Percentiles rank a stretch among this genome's conserved stretches.
Evolutionary conservation across 768 basidiomycete genomes (phyloP).

Genomic region (Tulasnella calospora): DNA sequence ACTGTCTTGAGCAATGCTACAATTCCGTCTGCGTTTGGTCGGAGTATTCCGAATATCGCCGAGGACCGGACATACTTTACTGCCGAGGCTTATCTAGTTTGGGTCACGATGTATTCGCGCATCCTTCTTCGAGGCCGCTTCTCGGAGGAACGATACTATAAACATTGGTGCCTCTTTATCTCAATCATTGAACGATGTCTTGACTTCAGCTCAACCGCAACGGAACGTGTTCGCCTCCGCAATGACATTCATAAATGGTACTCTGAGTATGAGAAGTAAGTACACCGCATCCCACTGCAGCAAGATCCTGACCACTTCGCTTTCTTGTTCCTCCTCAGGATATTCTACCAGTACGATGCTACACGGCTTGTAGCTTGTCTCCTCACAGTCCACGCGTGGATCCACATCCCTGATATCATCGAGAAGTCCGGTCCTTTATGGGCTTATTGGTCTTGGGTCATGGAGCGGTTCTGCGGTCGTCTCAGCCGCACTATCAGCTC

Average conservation of each 20-base stretch:
- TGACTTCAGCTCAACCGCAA: not conserved
- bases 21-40: constrained; percentile 41
- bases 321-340: not conserved
- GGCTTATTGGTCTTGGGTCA: constrained; percentile 3
- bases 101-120: constrained; percentile 41
- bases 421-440: not conserved
- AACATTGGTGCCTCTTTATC: not conserved
- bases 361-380: not conserved
- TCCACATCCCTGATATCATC: constrained; percentile 12
- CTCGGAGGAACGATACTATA: constrained; percentile 37
- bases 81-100: constrained; percentile 44
- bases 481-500: not conserved
- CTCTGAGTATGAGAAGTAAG: not conserved
- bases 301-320: not conserved
- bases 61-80: constrained; percentile 34
- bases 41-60: constrained; percentile 37
- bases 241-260: not conserved
- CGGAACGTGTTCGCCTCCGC: not conserved
- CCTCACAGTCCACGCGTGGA: not conserved
- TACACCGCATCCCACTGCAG: not conserved
- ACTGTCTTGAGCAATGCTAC: constrained; percentile 36
- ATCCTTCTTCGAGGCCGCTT: constrained; percentile 40
- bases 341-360: constrained; percentile 13
- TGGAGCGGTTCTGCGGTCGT: constrained; percentile 16
- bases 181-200: not conserved